Base-by-base conservation (phyloP, 1,284 basidiomycete genomes). In the Ustilago xerochloae region DNA sequence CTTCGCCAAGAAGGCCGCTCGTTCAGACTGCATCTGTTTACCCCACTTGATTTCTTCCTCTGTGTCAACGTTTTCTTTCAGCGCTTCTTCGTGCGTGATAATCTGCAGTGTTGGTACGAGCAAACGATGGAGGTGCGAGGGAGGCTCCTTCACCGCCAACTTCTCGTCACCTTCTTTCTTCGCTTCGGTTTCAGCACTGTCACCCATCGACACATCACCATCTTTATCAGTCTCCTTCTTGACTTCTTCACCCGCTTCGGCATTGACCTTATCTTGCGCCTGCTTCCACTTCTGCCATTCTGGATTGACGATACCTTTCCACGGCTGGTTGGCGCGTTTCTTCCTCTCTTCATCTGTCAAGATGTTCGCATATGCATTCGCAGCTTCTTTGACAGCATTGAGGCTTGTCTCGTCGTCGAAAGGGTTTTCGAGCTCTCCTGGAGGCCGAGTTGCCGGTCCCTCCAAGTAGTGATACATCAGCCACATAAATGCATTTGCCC, bases 381-480 rank as follows among this genome's bases (percentile, higher is more conserved):
- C 63, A 10, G 80, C 81, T 16, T 65, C 57, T n/a, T 48, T 56
- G 4, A 49, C 57, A 4, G 75, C 52, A 13, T 55, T 66, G 10
- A 38, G 50, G 10, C 73, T 73, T 1, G 55, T 46, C 1, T 71
- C 79, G 45, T 83, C 81, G 41, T 81, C 78, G 35, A 83, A 83
- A 0, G 81, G 81, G 35, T 83, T 83, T 6, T 64, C 50, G n/a
- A 62, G 52, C 35, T 61, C 65, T 28, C 77, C 78, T 1, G 79
- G 79, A 1, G 73, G 68, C n/a, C 63, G 39, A 10, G 70, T 65
- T 10, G 77, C 80, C 0, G 77, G 79, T 1, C 79, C 81, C 51
- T 83, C 81, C 45, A 81, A 67, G 39, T 83, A 83, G 54, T 82
- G 81, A 61, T 80, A 83, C 9, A 82, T 47, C 8, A 83, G 65